Conservation (phyloP, 2,329 filamentous ascomycete genomes). For the Hirsutella thompsonii region DNA sequence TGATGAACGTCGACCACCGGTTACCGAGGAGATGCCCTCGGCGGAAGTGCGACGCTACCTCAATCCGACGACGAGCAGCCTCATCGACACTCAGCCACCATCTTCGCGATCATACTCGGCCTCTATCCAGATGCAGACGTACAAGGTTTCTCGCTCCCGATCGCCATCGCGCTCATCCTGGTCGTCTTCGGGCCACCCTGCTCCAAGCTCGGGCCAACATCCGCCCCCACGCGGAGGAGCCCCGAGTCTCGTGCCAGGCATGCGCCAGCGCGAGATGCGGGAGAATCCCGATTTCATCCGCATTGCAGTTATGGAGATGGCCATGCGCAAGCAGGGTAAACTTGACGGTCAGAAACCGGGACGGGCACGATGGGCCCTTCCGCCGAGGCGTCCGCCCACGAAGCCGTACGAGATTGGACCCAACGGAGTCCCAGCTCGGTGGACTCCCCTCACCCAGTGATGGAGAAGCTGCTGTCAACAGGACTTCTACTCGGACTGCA, state of each 20-base stretch:
- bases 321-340: constrained; percentile 55
- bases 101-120: constrained; percentile 36
- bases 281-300: constrained; percentile 61
- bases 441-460: constrained; percentile 29
- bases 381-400: constrained; percentile 42
- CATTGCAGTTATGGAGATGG: constrained; percentile 60
- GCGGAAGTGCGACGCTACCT: constrained; percentile 54
- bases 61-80: constrained; percentile 42
- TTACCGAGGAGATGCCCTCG: constrained; percentile 50
- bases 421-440: constrained; percentile 47
- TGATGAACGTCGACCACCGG: constrained; percentile 52
- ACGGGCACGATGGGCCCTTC: constrained; percentile 54
- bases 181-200: constrained; percentile 8
- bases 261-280: constrained; percentile 53
- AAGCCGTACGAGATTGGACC: constrained; percentile 42
- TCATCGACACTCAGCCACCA: constrained; percentile 15
- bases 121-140: constrained; percentile 62
- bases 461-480: neutral
- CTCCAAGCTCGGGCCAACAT: constrained; percentile 13
- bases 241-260: constrained; percentile 24
- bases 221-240: neutral
- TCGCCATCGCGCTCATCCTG: constrained; percentile 25
- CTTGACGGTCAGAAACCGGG: constrained; percentile 53
- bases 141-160: constrained; percentile 38
- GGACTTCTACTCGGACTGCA: neutral